Base-by-base conservation (phyloP, 306 rosid genomes). In the Corylus avellana region DNA sequence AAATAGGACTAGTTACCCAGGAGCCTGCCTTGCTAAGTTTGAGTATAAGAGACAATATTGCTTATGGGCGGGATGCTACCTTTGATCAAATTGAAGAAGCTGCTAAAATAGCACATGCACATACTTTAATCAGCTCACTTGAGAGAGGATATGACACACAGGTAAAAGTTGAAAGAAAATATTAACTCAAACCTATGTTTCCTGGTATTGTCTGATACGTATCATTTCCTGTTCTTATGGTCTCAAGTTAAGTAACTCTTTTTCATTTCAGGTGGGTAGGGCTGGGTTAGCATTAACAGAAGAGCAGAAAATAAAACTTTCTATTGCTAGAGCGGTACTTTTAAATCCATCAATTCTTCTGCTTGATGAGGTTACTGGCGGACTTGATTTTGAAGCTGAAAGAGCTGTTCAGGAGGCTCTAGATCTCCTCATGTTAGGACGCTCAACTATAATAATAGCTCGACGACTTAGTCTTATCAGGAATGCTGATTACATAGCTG, bases 331-430 rank as follows among this genome's bases (percentile, higher is more conserved):
- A 82, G 99, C 99, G 4, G 99, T 96, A 73, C 99, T 96, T 85
- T 80, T 96, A 83, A 92, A 93, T 83, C 99, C 99, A 70, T 86
- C 99, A 59, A 93, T 96, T 85, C 96, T 96, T 82, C 84, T 96
- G 78, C 99, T 96, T 79, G 99, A 96, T 85, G 99, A 96, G 86
- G 99, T 96, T 75, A 96, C 99, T 72, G 99, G 99, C 44, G 99
- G 99, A 55, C 98, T 96, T 84, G 99, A 96, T 90, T 96, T 96
- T 89, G 99, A 96, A 89, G 99, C 99, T 71, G 99, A 96, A 93
- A 93, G 86, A 85, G 88, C 93, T 74, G 99, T 96, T 77, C 99
- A 96, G 85, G 97, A 92, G 81, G 96, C 98, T 84, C 84, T 96
- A 61, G 99, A 93, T 91, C 93, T 96, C 74, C 97, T 96, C 63